phyloP scores from a whole-genome alignment of 139 green algal genomes.

The Coelastrella sp. region DNA sequence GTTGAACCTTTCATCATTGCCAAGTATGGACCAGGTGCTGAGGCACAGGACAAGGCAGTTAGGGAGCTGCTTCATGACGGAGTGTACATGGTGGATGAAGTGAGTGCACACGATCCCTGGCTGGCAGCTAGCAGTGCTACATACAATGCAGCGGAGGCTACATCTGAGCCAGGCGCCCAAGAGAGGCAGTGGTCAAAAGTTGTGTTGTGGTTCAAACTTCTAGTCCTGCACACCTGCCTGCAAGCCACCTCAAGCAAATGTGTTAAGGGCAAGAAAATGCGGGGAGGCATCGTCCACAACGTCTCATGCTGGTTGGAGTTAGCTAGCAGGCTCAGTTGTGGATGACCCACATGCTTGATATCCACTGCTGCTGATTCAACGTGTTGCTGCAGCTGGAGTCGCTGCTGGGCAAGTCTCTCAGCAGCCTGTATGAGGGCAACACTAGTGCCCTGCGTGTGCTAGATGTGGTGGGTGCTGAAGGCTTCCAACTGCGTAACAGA shows the following conservation, averaged over 20 bases:
- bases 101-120: conserved; percentile 10
- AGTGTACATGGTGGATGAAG: conserved; percentile 63
- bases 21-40: conserved; percentile 36
- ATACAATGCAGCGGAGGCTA: no score
- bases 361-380: background rate
- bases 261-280: no score
- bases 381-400: conserved; percentile 65
- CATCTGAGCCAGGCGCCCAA: no score
- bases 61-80: conserved; percentile 74
- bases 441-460: conserved; percentile 63
- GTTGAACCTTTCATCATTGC: conserved; percentile 60
- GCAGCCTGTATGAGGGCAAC: conserved; percentile 68
- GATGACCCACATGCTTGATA: background rate
- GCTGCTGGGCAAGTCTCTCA: conserved; percentile 65
- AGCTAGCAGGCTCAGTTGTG: no score
- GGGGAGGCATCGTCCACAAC: no score
- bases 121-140: no score
- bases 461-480: conserved; percentile 53
- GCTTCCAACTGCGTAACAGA: conserved; percentile 79
- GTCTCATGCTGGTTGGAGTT: no score
- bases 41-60: conserved; percentile 57
- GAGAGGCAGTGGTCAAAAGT: no score
- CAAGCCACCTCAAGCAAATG: no score
- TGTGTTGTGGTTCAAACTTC: no score
- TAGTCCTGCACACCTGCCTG: no score